Conservation (phyloP, 2,329 filamentous ascomycete genomes). For the Fusarium staphyleae region DNA sequence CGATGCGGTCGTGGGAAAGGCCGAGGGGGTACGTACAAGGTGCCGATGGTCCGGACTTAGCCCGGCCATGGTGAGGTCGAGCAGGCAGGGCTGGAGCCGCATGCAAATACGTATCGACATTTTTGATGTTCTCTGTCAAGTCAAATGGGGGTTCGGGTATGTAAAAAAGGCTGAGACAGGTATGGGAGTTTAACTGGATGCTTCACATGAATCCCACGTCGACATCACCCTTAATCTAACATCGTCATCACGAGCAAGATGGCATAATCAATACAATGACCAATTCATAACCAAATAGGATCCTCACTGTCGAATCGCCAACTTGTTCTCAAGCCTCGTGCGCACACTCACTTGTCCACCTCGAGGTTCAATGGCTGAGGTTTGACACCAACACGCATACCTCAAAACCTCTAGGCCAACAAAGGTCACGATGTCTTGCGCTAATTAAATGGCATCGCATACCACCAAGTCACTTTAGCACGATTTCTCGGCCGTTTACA, state of each 20-base stretch:
- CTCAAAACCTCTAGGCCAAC: constrained; percentile 1
- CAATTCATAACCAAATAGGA: constrained; percentile 15
- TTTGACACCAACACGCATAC: neutral
- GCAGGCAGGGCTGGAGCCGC: neutral
- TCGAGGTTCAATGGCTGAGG: neutral
- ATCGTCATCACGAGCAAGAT: constrained; percentile 30
- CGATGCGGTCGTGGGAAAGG: neutral
- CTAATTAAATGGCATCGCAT: constrained; percentile 4
- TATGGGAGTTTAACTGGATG: constrained; percentile 16
- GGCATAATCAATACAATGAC: constrained; percentile 26
- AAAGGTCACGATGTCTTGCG: neutral
- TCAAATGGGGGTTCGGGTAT: neutral
- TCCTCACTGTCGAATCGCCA: constrained; percentile 4
- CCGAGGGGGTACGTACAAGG: constrained; percentile 10
- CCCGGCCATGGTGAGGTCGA: constrained; percentile 3
- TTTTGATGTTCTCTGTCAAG: neutral
- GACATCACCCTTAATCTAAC: constrained; percentile 14
- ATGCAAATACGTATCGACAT: neutral
- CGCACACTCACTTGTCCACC: neutral
- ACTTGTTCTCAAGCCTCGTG: neutral
- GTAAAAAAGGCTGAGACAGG: neutral
- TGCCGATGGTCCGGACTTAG: constrained; percentile 22
- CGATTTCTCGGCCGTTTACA: constrained; percentile 15
- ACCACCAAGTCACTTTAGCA: constrained; percentile 28
- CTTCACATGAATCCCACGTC: constrained; percentile 11